Evolutionary conservation across 345 rosid species (phyloP).

Genomic region (Populus davidiana): DNA sequence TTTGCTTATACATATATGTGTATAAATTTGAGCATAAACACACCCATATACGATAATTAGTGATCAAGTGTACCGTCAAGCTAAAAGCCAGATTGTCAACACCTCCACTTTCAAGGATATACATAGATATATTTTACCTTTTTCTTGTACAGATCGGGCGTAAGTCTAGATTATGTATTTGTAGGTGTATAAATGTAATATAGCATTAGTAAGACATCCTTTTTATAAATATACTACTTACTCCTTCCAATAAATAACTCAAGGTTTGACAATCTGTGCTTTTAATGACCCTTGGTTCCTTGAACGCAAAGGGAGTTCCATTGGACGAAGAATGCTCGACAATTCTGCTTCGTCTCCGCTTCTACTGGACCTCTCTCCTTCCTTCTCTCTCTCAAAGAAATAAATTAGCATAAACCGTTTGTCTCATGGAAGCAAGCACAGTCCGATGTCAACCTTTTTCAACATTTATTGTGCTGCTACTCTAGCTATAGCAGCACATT

Average conservation of each 20-base stretch:
- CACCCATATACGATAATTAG: not conserved
- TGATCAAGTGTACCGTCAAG: no score
- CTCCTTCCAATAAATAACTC: constrained; percentile 12
- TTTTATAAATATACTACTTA: not conserved
- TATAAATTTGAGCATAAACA: no score
- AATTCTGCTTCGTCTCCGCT: constrained; percentile 40
- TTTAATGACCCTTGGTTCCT: constrained; percentile 47
- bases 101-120: not conserved
- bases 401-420: constrained; percentile 2
- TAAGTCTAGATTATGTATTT: no score
- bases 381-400: constrained; percentile 9
- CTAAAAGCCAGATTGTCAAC: not conserved
- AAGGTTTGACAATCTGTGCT: constrained; percentile 49
- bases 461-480: constrained; percentile 15
- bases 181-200: no score
- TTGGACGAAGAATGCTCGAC: constrained; percentile 34
- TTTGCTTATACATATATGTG: not conserved
- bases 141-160: no score
- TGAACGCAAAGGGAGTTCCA: constrained; percentile 68
- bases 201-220: no score
- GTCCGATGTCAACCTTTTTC: constrained; percentile 18
- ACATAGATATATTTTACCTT: no score
- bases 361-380: constrained; percentile 32
- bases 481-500: constrained; percentile 16
- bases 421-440: constrained; percentile 41